Evolutionary conservation across 2,329 filamentous ascomycete species (phyloP), one percentile per base, ranked within the genome.

Genomic region (Cordyceps javanica): DNA sequence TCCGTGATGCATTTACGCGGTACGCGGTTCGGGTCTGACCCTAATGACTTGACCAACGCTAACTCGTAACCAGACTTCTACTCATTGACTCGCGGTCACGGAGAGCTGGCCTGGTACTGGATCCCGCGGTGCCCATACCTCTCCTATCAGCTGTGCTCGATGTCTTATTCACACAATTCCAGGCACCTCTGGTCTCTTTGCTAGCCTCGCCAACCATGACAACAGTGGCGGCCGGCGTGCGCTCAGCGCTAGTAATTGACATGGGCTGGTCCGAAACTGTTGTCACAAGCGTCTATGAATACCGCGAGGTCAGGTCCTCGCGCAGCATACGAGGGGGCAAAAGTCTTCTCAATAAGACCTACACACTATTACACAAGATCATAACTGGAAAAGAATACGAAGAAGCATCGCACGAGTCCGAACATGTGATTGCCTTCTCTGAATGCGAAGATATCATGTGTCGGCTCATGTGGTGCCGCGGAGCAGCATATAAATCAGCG

Each of bases 211-310:
- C 93, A 0, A 81, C 91, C 21, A 87, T 94, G 72, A 79, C 85
- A 2, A 78, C 88, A 7, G 82, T 92, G 3, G 88, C 88, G 8
- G 91, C 92, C 6, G 94, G 94, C 0, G 76, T 96, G 41, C 85
- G 94, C 14, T 90, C 90, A n/a, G 91, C 88, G 1, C 72, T 99
- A 42, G 84, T 97, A 0, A 79, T 99, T 38, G 91, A 99, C 67
- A 80, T 99, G 60, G 94, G 93, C 44, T 99, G 94, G 94, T 81
- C 86, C 42, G 94, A 97, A 71, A 96, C 92, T 0, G 82, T 87
- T 0, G 83, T 95, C 23, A 96, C 91, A 0, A 89, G 87, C 6
- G 80, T 97, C 7, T 97, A 92, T 68, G 94, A 99, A 72, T 96
- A 91, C 69, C 86, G 90, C 55, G 91, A 96, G 69, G 83, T 96